phyloP scores from a whole-genome alignment of 768 basidiomycete genomes.

The Punctularia strigosozonata region DNA sequence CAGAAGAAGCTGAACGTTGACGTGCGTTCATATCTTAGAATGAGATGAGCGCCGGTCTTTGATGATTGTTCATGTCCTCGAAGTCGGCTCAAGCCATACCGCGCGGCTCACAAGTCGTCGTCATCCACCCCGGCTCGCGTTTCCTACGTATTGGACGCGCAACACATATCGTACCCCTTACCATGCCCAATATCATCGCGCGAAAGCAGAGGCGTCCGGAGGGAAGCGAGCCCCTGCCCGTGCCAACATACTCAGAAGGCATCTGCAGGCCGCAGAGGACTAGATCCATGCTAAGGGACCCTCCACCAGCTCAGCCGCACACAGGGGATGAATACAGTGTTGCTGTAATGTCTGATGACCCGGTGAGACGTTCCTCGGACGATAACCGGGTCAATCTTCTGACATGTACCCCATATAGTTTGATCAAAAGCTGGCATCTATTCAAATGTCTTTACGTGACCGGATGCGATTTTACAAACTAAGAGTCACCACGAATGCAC shows the following conservation, averaged over 20 bases:
- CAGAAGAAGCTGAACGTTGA: no score
- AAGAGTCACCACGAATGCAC: slow-evolving; percentile 59
- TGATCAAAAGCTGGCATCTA: slow-evolving; percentile 62
- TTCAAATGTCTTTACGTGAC: slow-evolving; percentile 62
- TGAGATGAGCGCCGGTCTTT: slow-evolving; percentile 14
- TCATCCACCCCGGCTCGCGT: slow-evolving; percentile 73
- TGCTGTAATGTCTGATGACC: slow-evolving; percentile 40
- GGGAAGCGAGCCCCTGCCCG: slow-evolving; percentile 30
- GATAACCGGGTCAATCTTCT: not conserved
- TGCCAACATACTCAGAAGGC: slow-evolving; percentile 31
- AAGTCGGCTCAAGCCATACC: slow-evolving; percentile 26
- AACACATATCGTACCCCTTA: slow-evolving; percentile 61
- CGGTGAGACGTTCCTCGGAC: slow-evolving; percentile 17
- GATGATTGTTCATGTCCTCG: not conserved
- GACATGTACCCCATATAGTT: slow-evolving; percentile 33
- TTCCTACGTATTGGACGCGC: slow-evolving; percentile 65
- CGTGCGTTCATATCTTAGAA: slow-evolving; percentile 2
- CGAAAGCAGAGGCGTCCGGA: slow-evolving; percentile 45
- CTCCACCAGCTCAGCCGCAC: slow-evolving; percentile 12
- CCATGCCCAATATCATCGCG: slow-evolving; percentile 64
- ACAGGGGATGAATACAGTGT: slow-evolving; percentile 42
- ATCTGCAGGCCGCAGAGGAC: slow-evolving; percentile 44
- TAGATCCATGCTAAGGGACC: slow-evolving; percentile 10
- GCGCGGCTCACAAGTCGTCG: slow-evolving; percentile 68
- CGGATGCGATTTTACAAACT: slow-evolving; percentile 83